Evolutionary conservation across 2,329 filamentous ascomycete genomes (phyloP).

Genomic region (Fusarium burgessii): DNA sequence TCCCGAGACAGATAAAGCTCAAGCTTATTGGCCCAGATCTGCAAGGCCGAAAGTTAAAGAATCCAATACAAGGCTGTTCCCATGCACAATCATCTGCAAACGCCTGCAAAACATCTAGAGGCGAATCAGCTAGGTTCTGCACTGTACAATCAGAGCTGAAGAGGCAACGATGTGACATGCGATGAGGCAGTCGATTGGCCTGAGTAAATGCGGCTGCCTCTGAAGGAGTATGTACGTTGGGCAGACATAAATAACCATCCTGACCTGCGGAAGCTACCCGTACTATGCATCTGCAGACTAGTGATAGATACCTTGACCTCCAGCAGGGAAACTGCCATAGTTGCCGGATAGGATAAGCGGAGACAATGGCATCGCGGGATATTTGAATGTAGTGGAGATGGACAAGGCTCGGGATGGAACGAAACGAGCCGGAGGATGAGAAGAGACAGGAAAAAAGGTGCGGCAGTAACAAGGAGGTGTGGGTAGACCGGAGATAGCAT

Average conservation of each 20-base stretch:
- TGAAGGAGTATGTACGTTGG: constrained; percentile 12
- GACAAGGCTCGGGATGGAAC: constrained; percentile 33
- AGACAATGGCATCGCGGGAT: constrained; percentile 35
- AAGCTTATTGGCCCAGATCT: constrained; percentile 17
- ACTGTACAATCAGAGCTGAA: constrained; percentile 16
- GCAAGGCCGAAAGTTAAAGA: constrained; percentile 25
- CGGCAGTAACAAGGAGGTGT: constrained; percentile 23
- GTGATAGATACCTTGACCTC: background rate
- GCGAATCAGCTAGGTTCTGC: constrained; percentile 12
- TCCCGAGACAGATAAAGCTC: constrained; percentile 13
- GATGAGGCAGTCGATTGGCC: constrained; percentile 27
- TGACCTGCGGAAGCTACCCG: constrained; percentile 28
- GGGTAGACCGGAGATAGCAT: constrained; percentile 22
- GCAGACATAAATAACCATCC: constrained; percentile 13
- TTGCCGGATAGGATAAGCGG: constrained; percentile 21
- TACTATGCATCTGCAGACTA: background rate
- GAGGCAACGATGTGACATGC: constrained; percentile 23
- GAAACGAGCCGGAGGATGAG: constrained; percentile 35
- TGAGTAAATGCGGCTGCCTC: constrained; percentile 17
- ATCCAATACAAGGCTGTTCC: constrained; percentile 1
- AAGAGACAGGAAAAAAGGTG: constrained; percentile 10
- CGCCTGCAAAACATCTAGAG: constrained; percentile 25
- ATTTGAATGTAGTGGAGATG: constrained; percentile 33
- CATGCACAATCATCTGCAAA: constrained; percentile 29
- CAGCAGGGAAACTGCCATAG: background rate